Evolutionary conservation across 345 rosid species (phyloP).

Genomic region (Syzygium oleosum): DNA sequence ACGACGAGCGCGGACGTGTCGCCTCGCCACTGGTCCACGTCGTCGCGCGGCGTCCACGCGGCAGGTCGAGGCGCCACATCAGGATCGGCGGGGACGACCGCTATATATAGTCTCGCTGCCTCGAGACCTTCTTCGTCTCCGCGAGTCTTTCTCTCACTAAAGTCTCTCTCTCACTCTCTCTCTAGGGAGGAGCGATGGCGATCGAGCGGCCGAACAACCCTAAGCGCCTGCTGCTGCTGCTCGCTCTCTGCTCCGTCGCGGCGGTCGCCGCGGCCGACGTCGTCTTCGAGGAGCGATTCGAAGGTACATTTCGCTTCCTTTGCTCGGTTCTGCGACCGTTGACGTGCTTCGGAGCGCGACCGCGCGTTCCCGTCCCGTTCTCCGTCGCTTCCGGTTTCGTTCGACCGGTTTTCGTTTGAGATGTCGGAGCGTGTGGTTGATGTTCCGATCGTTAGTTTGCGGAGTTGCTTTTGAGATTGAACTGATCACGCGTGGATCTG

Average conservation of each 20-base stretch:
- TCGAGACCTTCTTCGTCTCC: background rate
- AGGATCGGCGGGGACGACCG: background rate
- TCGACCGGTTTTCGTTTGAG: background rate
- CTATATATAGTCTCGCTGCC: background rate
- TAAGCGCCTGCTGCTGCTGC: slow-evolving; percentile 18
- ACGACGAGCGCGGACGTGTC: slow-evolving; percentile 18
- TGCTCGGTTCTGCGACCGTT: background rate
- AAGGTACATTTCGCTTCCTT: slow-evolving; percentile 33
- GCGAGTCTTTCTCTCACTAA: background rate
- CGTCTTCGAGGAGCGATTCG: slow-evolving; percentile 89
- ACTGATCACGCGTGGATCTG: background rate
- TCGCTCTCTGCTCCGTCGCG: slow-evolving; percentile 16
- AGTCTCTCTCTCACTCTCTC: background rate
- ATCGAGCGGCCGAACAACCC: slow-evolving; percentile 15
- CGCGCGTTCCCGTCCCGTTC: background rate
- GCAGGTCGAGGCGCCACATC: background rate
- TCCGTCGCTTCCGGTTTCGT: background rate
- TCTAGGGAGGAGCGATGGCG: slow-evolving; percentile 26
- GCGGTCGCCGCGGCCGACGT: slow-evolving; percentile 55
- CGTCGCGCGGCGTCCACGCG: slow-evolving; percentile 1
- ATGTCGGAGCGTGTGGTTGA: background rate
- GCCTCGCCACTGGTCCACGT: background rate
- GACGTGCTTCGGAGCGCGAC: background rate
- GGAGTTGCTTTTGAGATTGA: background rate
- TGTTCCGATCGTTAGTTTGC: background rate